A percentile compares a stretch with the other conserved stretches of the same genome.
phyloP scores from a whole-genome alignment of 345 rosid species.

The Brassica juncea region DNA sequence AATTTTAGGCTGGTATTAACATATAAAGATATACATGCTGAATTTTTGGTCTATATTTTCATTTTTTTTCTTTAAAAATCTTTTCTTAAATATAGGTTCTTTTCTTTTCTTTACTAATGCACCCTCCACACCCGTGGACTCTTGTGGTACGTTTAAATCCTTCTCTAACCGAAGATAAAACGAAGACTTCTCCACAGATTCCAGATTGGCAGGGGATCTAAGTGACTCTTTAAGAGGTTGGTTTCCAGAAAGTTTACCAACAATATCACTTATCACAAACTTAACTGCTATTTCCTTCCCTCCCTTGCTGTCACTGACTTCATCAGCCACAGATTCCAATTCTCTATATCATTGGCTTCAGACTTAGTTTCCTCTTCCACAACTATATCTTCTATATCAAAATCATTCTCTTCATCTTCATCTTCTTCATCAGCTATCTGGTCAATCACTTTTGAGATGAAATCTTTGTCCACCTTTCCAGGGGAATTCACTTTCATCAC shows the following conservation, averaged over 20 bases:
- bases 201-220: constrained; percentile 78
- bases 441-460: constrained; percentile 82
- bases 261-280: constrained; percentile 76
- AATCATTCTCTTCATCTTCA: constrained; percentile 57
- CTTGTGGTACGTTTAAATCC: constrained; percentile 47
- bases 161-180: constrained; percentile 79
- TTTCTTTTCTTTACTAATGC: constrained; percentile 22
- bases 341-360: constrained; percentile 57
- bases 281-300: constrained; percentile 70
- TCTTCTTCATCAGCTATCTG: constrained; percentile 58
- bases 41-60: too few species aligned
- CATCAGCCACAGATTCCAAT: constrained; percentile 48
- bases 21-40: too few species aligned
- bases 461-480: constrained; percentile 71
- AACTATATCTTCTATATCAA: constrained; percentile 55
- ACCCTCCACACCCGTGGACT: constrained; percentile 49
- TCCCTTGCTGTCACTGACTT: constrained; percentile 54
- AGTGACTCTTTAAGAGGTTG: constrained; percentile 54
- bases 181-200: constrained; percentile 53
- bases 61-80: too few species aligned
- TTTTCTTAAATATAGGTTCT: too few species aligned
- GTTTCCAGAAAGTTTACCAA: constrained; percentile 58
- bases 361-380: constrained; percentile 56
- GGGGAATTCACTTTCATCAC: constrained; percentile 80
- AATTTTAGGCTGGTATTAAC: too few species aligned